These are phyloP conservation scores for Sporothrix euskadiensis DNA, from an alignment of 2,329 filamentous ascomycete species.

Conservation along the genomic window DNA sequence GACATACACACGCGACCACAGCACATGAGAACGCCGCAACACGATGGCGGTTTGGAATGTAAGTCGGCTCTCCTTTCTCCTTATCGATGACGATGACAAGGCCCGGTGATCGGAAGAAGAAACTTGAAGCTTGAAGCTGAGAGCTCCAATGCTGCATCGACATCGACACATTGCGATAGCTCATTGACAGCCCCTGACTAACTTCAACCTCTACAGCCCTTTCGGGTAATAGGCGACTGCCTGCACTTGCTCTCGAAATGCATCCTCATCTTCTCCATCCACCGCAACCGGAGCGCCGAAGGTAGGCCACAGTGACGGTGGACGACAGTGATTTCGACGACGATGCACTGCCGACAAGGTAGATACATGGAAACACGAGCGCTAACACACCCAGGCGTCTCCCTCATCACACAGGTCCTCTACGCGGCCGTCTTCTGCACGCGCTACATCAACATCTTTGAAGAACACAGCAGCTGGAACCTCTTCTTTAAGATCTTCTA, in stretches of 20 bases:
- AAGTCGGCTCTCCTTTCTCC: not conserved
- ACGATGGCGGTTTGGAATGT: constrained; percentile 27
- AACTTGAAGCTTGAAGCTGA: not conserved
- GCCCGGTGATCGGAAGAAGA: not conserved
- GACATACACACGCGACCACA: not conserved
- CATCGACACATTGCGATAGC: not conserved
- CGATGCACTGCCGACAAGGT: not conserved
- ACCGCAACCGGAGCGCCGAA: constrained; percentile 83
- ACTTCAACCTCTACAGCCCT: constrained; percentile 46
- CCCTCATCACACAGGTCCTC: constrained; percentile 84
- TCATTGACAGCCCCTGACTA: constrained; percentile 7
- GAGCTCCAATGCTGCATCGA: not conserved
- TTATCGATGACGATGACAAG: not conserved
- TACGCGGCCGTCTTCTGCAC: constrained; percentile 85
- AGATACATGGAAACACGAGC: not conserved
- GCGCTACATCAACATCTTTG: constrained; percentile 82
- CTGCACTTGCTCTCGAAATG: constrained; percentile 84
- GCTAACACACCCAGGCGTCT: constrained; percentile 62
- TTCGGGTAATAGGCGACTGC: constrained; percentile 80
- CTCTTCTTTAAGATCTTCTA: constrained; percentile 88
- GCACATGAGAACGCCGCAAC: constrained; percentile 18
- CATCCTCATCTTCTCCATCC: constrained; percentile 88
- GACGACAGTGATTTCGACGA: not conserved
- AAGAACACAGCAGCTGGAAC: constrained; percentile 63
- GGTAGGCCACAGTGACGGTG: constrained; percentile 47